Percentiles rank a stretch among this genome's conserved stretches.
These are phyloP conservation scores for Populus hybrid DNA, from an alignment of 441 rosid species.

Conservation along the genomic window DNA sequence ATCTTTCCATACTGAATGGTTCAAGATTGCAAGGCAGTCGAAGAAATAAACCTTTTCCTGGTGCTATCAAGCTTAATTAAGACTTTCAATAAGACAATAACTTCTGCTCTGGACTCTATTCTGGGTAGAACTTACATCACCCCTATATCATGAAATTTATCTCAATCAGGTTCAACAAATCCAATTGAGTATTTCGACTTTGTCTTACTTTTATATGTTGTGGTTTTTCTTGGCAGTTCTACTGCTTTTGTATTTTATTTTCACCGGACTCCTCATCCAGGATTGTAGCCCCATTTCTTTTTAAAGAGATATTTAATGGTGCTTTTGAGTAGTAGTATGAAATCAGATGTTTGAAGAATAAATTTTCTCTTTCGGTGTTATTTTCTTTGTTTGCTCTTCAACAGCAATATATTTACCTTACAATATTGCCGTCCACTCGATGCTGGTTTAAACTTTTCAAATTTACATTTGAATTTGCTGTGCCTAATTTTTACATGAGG, in stretches of 20 bases:
- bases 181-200: background rate
- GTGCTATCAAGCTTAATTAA: constrained; percentile 1
- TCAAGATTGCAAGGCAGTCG: constrained; percentile 74
- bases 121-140: constrained; percentile 16
- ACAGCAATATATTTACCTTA: background rate
- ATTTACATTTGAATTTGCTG: background rate
- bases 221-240: constrained; percentile 12
- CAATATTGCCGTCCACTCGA: background rate
- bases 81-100: constrained; percentile 28
- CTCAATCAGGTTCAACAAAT: constrained; percentile 4
- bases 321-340: constrained; percentile 1
- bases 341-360: background rate
- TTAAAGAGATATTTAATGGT: constrained; percentile 6
- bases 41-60: constrained; percentile 35
- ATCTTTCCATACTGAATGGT: constrained; percentile 62
- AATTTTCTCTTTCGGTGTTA: background rate
- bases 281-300: background rate
- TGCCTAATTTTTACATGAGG: background rate
- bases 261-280: background rate
- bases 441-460: background rate
- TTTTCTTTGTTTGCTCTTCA: background rate
- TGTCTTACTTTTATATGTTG: constrained; percentile 11
- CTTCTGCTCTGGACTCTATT: constrained; percentile 23
- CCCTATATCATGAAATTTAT: constrained; percentile 6
- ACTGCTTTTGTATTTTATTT: constrained; percentile 3